Base-by-base conservation (phyloP, 495 filamentous ascomycete genomes). In the Durotheca rogersii region DNA sequence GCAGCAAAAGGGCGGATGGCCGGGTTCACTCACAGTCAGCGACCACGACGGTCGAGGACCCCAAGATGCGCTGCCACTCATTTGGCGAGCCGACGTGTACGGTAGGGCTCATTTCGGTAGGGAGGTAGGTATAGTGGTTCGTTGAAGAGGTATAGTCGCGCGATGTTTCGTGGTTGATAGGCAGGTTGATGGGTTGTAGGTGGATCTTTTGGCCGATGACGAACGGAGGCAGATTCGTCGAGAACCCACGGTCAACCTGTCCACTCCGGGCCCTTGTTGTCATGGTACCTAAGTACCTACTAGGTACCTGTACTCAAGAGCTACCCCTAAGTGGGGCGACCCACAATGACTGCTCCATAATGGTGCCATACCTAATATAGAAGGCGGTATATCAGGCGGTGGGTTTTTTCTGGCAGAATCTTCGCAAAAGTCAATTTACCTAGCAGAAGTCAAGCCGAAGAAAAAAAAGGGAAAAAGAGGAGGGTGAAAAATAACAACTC, bases 11-110 rank as follows among this genome's bases (percentile, higher is more conserved):
- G 32, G n/a, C 5, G 15, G 17, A n/a, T n/a, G n/a, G n/a, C n/a
- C n/a, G n/a, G n/a, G n/a, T n/a, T n/a, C n/a, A 62, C 74, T 48
- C 65, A 77, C 74, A 77, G 61, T 77, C 73, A 6, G 69, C 65
- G 51, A 77, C 48, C 39, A 77, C 72, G 34, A 77, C 53, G 47
- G 62, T 61, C 27, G 71, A 71, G 16, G 69, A 71, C 39, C 52
- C 48, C 10, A 77, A 44, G 17, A 67, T 60, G 40, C 70, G 67
- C 51, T 67, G 64, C 68, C 72, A 76, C 57, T 77, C 67, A 61
- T 59, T 61, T 5, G 67, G 32, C 3, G 74, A 77, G 40, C 45
- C 40, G 47, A 77, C 71, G 11, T 66, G 53, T 6, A 70, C 66
- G 6, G 53, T 57, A 9, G 35, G 39, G 12, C 46, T 39, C 59